Evolutionary conservation across 2,329 filamentous ascomycete species (phyloP).

Genomic region (Alternaria triticimaculans): DNA sequence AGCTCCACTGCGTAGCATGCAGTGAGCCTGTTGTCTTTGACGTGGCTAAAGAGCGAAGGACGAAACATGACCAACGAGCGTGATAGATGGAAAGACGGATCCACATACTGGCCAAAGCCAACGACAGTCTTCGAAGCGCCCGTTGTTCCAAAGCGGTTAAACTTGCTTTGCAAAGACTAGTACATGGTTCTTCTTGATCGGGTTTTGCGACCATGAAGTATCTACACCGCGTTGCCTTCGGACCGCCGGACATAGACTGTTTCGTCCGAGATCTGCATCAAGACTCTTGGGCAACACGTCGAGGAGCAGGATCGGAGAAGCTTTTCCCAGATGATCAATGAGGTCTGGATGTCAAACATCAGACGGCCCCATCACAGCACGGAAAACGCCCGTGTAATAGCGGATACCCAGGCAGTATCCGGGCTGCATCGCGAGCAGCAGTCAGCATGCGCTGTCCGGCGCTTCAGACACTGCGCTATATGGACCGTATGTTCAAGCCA

Average conservation of each 20-base stretch:
- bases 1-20: constrained; percentile 5
- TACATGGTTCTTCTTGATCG: not conserved
- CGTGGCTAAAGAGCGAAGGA: constrained; percentile 19
- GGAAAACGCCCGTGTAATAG: constrained; percentile 3
- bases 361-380: not conserved
- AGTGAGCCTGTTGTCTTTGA: constrained; percentile 13
- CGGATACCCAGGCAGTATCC: not conserved
- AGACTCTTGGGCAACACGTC: not conserved
- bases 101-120: constrained; percentile 9
- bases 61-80: constrained; percentile 32
- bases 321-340: not conserved
- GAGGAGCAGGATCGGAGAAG: not conserved
- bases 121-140: constrained; percentile 13
- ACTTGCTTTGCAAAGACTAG: not conserved
- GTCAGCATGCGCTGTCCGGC: not conserved
- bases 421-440: not conserved
- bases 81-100: constrained; percentile 6
- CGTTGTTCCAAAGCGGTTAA: constrained; percentile 8
- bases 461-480: not conserved
- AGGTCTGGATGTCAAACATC: not conserved
- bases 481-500: not conserved
- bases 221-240: not conserved
- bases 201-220: not conserved
- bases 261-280: not conserved
- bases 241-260: not conserved